Evolutionary conservation across 2,329 filamentous ascomycete species (phyloP), one percentile per base, ranked within the genome.

Genomic region (Ophiocordyceps sinensis): DNA sequence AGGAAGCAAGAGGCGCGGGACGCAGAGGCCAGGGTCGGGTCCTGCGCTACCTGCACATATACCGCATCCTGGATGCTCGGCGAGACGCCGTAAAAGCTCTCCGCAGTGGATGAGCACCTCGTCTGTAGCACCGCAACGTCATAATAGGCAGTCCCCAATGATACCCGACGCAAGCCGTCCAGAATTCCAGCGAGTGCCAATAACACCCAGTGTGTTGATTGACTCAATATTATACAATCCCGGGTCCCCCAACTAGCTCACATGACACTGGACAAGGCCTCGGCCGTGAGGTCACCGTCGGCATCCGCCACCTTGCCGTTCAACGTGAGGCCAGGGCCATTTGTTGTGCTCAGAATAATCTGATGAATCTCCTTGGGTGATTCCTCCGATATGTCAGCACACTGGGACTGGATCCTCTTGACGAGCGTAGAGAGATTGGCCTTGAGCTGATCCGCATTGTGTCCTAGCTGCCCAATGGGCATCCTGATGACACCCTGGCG

Each of bases 391-490:
- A 96, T 69, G 48, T 85, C 68, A 14, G 68, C 66, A 38, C 88
- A 80, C 56, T 94, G 85, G 52, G 76, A 77, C 75, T 85, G 94
- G 50, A 96, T 58, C 53, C 79, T 71, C 19, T 73, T 72, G 53
- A 96, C 69, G 46, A 94, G 77, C 21, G 77, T 68, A 63, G 80
- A 82, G 59, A 98, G 73, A 58, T 98, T 98, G 48, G 77, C 77
- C 56, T 81, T 76, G 64, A 98, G 64, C 71, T 91, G 78, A 53
- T 91, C 79, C 3, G 91, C 87, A 7, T 85, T 85, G 64, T 94
- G 94, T 1, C 77, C 82, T 56, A 98, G 63, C 64, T 95, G 87
- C 5, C 89, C 91, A 46, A 98, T 75, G n/a, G 87, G 81, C 70
- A 96, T 75, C 44, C 88, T 73, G 42, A 98, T 76, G 28, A 91